phyloP scores from a whole-genome alignment of 1,284 basidiomycete species.

The Mycena sp. region DNA sequence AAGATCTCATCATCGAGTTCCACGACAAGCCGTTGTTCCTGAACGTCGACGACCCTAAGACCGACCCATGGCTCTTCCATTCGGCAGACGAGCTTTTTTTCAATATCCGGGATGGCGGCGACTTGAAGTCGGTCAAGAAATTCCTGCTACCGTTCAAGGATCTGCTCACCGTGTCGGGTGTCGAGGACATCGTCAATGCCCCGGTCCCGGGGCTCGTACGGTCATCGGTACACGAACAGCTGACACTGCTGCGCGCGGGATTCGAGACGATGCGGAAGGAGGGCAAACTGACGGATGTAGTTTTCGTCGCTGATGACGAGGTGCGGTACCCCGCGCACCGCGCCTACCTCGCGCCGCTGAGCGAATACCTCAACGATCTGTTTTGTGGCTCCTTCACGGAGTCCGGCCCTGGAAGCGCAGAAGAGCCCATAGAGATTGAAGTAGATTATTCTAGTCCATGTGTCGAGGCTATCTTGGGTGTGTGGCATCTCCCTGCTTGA shows the following conservation, averaged over 20 bases:
- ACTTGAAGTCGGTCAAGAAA: slow-evolving; percentile 44
- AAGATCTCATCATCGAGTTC: slow-evolving; percentile 32
- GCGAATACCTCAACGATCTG: slow-evolving; percentile 34
- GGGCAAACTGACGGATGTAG: slow-evolving; percentile 35
- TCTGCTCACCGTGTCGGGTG: slow-evolving; percentile 48
- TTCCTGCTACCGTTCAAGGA: slow-evolving; percentile 47
- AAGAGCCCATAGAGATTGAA: slow-evolving; percentile 34
- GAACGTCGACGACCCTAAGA: slow-evolving; percentile 50
- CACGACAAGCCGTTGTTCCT: slow-evolving; percentile 48
- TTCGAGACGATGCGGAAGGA: slow-evolving; percentile 35
- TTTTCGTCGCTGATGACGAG: slow-evolving; percentile 33
- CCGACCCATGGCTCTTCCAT: slow-evolving; percentile 48
- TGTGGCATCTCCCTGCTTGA: slow-evolving; percentile 12
- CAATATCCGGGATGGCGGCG: slow-evolving; percentile 45
- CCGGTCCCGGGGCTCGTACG: slow-evolving; percentile 36
- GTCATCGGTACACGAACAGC: slow-evolving; percentile 39
- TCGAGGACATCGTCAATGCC: slow-evolving; percentile 32
- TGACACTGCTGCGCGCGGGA: slow-evolving; percentile 26
- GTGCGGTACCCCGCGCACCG: slow-evolving; percentile 33
- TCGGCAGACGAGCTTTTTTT: slow-evolving; percentile 49
- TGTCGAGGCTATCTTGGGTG: slow-evolving; percentile 36
- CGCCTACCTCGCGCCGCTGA: slow-evolving; percentile 34
- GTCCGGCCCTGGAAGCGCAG: slow-evolving; percentile 32
- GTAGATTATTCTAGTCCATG: slow-evolving; percentile 32
- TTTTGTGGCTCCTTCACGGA: slow-evolving; percentile 34